Percentiles rank a stretch among this genome's conserved stretches.
These are phyloP conservation scores for Paramecium bursaria DNA, from an alignment of 73 alveolate species.

Conservation along the genomic window DNA sequence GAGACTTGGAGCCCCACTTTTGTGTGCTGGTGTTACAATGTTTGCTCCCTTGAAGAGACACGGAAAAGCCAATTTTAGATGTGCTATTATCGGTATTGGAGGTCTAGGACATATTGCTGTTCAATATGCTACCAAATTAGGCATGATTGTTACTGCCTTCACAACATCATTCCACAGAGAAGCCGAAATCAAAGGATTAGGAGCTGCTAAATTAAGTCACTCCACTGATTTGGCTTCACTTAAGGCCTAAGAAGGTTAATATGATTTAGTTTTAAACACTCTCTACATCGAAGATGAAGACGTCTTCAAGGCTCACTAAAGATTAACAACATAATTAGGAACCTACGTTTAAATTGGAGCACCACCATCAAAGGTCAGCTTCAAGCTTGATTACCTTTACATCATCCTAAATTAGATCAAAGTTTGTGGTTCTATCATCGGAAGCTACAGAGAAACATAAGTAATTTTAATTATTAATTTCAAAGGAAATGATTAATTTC, in stretches of 20 bases:
- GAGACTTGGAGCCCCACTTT: constrained; percentile 70
- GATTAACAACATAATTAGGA: constrained; percentile 46
- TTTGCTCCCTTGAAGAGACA: constrained; percentile 73
- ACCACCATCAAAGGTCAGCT: constrained; percentile 21
- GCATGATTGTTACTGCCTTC: constrained; percentile 76
- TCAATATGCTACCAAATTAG: constrained; percentile 73
- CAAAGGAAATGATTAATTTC: constrained; percentile 65
- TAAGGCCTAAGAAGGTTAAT: constrained; percentile 23
- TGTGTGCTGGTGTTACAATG: constrained; percentile 79
- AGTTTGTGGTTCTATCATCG: constrained; percentile 52
- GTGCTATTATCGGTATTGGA: constrained; percentile 77
- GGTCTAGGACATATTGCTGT: constrained; percentile 83
- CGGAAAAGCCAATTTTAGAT: constrained; percentile 61
- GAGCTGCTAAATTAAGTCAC: constrained; percentile 67
- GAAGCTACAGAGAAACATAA: constrained; percentile 38
- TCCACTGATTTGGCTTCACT: background rate
- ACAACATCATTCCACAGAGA: constrained; percentile 63
- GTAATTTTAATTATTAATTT: background rate
- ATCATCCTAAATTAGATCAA: constrained; percentile 48
- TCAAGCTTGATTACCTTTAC: constrained; percentile 40
- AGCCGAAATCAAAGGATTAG: constrained; percentile 68
- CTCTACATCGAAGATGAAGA: constrained; percentile 54
- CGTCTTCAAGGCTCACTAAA: constrained; percentile 26
- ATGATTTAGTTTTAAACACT: constrained; percentile 41
- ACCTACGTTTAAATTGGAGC: constrained; percentile 41